Conservation (phyloP, 257 asterid genomes). For the Thymus mandschuricus region DNA sequence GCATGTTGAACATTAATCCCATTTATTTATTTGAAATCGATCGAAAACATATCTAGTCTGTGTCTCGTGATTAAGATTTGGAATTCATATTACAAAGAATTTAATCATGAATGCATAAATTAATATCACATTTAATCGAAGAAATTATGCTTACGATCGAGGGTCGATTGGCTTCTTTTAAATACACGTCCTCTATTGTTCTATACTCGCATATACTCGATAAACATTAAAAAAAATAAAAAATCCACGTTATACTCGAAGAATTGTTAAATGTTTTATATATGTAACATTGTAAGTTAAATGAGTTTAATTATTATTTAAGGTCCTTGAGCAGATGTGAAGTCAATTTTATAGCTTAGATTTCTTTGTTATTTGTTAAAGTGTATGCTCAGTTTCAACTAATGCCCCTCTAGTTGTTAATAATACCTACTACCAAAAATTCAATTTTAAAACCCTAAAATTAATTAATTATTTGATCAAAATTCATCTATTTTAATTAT, state of each 20-base stretch:
- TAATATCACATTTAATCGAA: not conserved
- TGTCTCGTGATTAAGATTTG: constrained; percentile 5
- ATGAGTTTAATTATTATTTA: not conserved
- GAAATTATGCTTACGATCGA: too few relatives aligned
- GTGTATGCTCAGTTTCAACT: constrained; percentile 43
- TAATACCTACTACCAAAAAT: constrained; percentile 28
- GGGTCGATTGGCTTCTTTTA: too few relatives aligned
- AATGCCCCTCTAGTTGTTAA: constrained; percentile 30
- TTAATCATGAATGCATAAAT: not conserved
- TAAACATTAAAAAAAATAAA: too few relatives aligned
- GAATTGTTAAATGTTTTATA: too few relatives aligned
- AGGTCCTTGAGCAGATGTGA: constrained; percentile 35
- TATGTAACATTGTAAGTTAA: too few relatives aligned
- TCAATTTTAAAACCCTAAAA: not conserved
- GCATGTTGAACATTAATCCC: constrained; percentile 10
- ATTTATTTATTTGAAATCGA: not conserved
- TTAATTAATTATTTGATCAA: constrained; percentile 5
- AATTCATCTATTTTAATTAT: too few relatives aligned
- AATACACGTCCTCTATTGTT: too few relatives aligned
- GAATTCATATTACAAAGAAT: not conserved
- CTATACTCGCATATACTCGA: too few relatives aligned
- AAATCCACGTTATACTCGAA: too few relatives aligned
- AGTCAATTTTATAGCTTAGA: constrained; percentile 44
- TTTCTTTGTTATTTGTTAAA: constrained; percentile 33
- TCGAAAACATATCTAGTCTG: not conserved